These are phyloP conservation scores for Xylariaceae sp. DNA, from an alignment of 2,329 filamentous ascomycete species.

Conservation along the genomic window DNA sequence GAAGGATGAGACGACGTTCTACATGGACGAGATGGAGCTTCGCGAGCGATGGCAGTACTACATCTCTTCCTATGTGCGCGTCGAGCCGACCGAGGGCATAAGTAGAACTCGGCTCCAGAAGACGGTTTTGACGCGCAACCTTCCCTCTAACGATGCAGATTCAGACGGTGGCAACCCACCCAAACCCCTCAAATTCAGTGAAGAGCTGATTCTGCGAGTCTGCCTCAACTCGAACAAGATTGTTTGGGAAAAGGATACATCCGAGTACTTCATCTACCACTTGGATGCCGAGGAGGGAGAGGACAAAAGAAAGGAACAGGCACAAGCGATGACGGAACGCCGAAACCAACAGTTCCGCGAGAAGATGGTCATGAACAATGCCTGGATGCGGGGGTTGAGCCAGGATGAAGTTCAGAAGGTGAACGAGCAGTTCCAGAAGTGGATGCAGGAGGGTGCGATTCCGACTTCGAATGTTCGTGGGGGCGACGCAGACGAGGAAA, in stretches of 20 bases:
- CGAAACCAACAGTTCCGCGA: constrained; percentile 68
- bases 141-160: constrained; percentile 59
- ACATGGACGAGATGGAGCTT: constrained; percentile 81
- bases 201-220: constrained; percentile 68
- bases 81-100: constrained; percentile 83
- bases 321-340: constrained; percentile 55
- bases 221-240: constrained; percentile 77
- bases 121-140: constrained; percentile 67
- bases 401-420: constrained; percentile 72
- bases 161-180: constrained; percentile 61
- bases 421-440: constrained; percentile 60
- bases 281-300: constrained; percentile 65
- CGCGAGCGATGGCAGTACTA: constrained; percentile 91
- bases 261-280: constrained; percentile 70
- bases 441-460: constrained; percentile 47
- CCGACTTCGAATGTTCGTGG: constrained; percentile 32
- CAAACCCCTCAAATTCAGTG: constrained; percentile 58
- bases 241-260: constrained; percentile 67
- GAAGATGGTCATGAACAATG: constrained; percentile 77
- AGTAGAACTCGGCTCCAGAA: constrained; percentile 61
- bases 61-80: constrained; percentile 83
- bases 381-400: constrained; percentile 75
- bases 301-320: constrained; percentile 53
- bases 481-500: constrained; percentile 12
- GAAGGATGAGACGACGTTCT: constrained; percentile 71